These are phyloP conservation scores for Metschnikowia aberdeeniae DNA, from an alignment of 805 yeast species.

Conservation along the genomic window DNA sequence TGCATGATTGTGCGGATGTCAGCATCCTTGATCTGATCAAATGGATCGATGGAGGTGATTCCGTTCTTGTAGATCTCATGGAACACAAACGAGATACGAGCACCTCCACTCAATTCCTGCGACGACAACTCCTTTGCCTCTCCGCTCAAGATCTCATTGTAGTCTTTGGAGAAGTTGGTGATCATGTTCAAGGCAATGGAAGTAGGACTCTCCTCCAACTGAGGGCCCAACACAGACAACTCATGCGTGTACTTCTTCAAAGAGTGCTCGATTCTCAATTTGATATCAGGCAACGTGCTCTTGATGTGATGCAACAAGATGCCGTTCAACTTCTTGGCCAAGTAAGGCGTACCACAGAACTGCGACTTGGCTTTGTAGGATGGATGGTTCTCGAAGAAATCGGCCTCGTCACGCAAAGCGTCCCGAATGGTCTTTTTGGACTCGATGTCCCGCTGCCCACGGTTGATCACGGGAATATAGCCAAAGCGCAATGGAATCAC, in stretches of 20 bases:
- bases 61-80: constrained; percentile 96
- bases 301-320: constrained; percentile 84
- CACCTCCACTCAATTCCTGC: constrained; percentile 94
- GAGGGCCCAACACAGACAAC: constrained; percentile 74
- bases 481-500: constrained; percentile 94
- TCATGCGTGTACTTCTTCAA: constrained; percentile 77
- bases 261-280: constrained; percentile 80
- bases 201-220: constrained; percentile 81
- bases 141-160: constrained; percentile 87
- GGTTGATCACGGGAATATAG: constrained; percentile 85
- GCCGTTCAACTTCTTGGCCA: constrained; percentile 86
- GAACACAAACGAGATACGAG: constrained; percentile 93
- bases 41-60: constrained; percentile 87
- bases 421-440: constrained; percentile 78
- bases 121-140: constrained; percentile 85
- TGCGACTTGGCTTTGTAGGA: constrained; percentile 90
- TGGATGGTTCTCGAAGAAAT: constrained; percentile 83
- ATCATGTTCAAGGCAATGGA: constrained; percentile 87
- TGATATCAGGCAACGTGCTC: constrained; percentile 74
- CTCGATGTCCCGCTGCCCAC: constrained; percentile 97
- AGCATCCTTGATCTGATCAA: constrained; percentile 90
- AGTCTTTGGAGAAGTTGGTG: constrained; percentile 89
- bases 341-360: constrained; percentile 97
- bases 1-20: constrained; percentile 96
- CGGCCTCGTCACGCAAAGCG: constrained; percentile 77